Percentiles rank a stretch among this genome's conserved stretches.
These are phyloP conservation scores for Herpetomonas muscarum DNA, from an alignment of 208 protist genomes.

Conservation along the genomic window DNA sequence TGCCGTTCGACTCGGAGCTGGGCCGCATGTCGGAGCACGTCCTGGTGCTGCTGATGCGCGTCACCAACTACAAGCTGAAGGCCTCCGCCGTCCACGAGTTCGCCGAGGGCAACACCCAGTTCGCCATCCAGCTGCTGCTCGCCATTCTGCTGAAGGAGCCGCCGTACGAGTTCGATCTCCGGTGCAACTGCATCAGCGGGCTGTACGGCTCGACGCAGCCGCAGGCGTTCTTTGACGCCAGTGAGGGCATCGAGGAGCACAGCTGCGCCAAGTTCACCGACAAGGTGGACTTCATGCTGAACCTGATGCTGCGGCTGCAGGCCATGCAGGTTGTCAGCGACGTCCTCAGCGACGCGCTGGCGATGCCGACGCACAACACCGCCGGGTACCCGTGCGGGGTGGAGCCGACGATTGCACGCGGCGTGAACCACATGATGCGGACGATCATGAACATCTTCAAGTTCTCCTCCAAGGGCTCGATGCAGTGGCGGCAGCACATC, in stretches of 20 bases:
- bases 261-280: constrained; percentile 81
- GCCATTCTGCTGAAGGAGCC: constrained; percentile 90
- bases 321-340: constrained; percentile 84
- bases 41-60: constrained; percentile 87
- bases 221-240: constrained; percentile 81
- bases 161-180: constrained; percentile 85
- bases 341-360: constrained; percentile 65
- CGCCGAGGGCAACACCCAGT: constrained; percentile 86
- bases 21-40: constrained; percentile 92
- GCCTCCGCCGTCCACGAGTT: constrained; percentile 88
- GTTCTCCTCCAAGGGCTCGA: constrained; percentile 64
- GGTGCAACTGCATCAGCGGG: constrained; percentile 86
- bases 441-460: constrained; percentile 92
- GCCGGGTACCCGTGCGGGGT: constrained; percentile 8
- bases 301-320: constrained; percentile 81
- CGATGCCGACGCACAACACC: constrained; percentile 4
- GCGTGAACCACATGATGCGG: constrained; percentile 80
- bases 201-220: constrained; percentile 89
- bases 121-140: constrained; percentile 88
- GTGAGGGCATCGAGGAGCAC: constrained; percentile 62
- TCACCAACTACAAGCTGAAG: constrained; percentile 85
- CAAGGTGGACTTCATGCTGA: constrained; percentile 86
- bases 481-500: constrained; percentile 89
- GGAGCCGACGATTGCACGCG: constrained; percentile 25
- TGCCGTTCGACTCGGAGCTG: constrained; percentile 89